A percentile compares a stretch with the other conserved stretches of the same genome.
These are phyloP conservation scores for Erythrobasidium yunnanense DNA, from an alignment of 768 basidiomycete species.

Conservation along the genomic window DNA sequence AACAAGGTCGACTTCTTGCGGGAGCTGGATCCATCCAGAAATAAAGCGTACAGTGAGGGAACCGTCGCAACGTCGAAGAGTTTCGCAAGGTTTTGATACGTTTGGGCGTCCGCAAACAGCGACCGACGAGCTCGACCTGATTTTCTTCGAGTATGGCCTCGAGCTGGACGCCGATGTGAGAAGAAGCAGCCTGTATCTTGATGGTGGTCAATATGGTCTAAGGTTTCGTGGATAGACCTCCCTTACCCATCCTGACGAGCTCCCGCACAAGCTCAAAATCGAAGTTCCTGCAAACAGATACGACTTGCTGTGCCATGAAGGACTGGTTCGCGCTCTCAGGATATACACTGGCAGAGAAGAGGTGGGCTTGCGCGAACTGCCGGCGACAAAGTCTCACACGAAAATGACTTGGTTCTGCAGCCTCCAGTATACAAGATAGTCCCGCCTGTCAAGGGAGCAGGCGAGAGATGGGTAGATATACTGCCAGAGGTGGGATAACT, in stretches of 20 bases:
- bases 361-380: neutral
- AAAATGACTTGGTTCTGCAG: neutral
- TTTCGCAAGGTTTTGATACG: conserved; percentile 26
- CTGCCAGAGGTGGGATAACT: conserved; percentile 55
- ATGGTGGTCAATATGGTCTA: too few species aligned
- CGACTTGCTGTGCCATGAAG: conserved; percentile 93
- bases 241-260: conserved; percentile 31
- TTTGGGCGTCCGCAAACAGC: conserved; percentile 48
- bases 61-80: too few species aligned
- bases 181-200: neutral
- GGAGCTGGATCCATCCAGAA: conserved; percentile 68
- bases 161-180: conserved; percentile 92
- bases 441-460: conserved; percentile 28
- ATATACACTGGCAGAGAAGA: conserved; percentile 54
- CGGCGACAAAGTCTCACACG: neutral
- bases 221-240: conserved; percentile 29
- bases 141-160: conserved; percentile 93
- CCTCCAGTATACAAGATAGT: conserved; percentile 53
- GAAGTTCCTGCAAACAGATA: conserved; percentile 99
- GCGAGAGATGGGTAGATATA: conserved; percentile 54
- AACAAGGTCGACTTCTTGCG: conserved; percentile 92
- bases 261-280: conserved; percentile 81
- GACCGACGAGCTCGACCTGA: conserved; percentile 82
- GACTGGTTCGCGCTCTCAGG: conserved; percentile 72
- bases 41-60: conserved; percentile 45